These are phyloP conservation scores for Chionographis japonica DNA, from an alignment of 106 monocot genomes.

Conservation along the genomic window DNA sequence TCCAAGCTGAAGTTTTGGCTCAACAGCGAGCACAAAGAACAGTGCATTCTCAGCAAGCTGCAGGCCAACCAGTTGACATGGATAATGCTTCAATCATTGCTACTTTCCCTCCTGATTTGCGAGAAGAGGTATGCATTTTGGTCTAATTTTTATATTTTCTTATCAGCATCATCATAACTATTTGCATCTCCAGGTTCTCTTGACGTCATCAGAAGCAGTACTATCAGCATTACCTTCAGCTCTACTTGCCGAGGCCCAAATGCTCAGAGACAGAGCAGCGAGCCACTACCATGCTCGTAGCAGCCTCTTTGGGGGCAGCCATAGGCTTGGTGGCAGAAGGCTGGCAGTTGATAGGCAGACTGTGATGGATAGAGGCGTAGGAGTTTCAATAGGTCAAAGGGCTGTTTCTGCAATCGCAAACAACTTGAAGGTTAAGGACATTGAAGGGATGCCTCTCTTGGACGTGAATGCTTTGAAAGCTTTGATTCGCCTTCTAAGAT, in stretches of 20 bases:
- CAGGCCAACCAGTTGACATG: constrained; percentile 75
- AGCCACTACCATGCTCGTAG: constrained; percentile 56
- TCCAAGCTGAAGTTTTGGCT: constrained; percentile 79
- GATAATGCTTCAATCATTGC: constrained; percentile 87
- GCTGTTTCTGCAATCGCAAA: constrained; percentile 27
- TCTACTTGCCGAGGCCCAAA: constrained; percentile 70
- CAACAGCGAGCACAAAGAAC: constrained; percentile 66
- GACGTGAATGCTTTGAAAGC: constrained; percentile 51
- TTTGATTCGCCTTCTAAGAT: constrained; percentile 54
- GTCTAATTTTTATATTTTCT: not conserved
- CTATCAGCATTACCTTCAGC: constrained; percentile 64
- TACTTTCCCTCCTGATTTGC: constrained; percentile 74
- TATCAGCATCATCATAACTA: not conserved
- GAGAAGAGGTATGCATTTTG: constrained; percentile 51
- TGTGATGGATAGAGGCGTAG: constrained; percentile 70
- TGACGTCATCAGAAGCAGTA: constrained; percentile 78
- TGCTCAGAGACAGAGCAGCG: constrained; percentile 57
- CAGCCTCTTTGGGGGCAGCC: constrained; percentile 58
- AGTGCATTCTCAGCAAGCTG: constrained; percentile 34
- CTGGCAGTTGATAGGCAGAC: constrained; percentile 44
- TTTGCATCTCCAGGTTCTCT: constrained; percentile 45
- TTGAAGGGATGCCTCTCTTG: constrained; percentile 58
- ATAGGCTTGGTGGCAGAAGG: constrained; percentile 50
- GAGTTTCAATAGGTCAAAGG: constrained; percentile 41
- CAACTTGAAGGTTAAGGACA: constrained; percentile 40